These are phyloP conservation scores for Astrocystis sublimbata DNA, from an alignment of 495 filamentous ascomycete genomes.

Conservation along the genomic window DNA sequence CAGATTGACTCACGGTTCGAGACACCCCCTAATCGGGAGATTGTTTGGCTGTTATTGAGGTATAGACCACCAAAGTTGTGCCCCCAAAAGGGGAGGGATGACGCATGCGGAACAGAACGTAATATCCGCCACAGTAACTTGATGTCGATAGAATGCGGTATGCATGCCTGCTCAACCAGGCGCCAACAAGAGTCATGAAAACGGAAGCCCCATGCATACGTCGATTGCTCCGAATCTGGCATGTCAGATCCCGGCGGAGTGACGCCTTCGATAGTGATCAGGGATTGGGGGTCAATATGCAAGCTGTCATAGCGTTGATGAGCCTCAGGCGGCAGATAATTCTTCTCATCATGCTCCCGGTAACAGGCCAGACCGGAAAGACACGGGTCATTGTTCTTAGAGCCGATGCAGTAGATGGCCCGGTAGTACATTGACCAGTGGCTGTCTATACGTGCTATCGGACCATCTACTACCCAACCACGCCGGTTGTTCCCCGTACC, in stretches of 20 bases:
- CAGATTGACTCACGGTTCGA: not conserved
- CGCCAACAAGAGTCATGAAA: constrained; percentile 21
- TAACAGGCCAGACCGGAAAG: constrained; percentile 11
- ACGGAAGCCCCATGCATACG: constrained; percentile 13
- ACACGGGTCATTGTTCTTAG: not conserved
- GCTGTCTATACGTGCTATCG: no score
- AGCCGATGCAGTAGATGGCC: constrained; percentile 15
- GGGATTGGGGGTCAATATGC: not conserved
- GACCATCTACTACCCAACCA: not conserved
- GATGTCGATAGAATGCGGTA: constrained; percentile 5
- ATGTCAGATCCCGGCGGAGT: constrained; percentile 2
- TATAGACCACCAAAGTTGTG: constrained; percentile 12
- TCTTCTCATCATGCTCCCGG: not conserved
- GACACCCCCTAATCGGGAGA: not conserved
- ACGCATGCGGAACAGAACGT: constrained; percentile 10
- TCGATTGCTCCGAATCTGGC: not conserved
- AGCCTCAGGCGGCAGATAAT: not conserved
- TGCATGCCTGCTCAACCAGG: constrained; percentile 13
- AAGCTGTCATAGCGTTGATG: constrained; percentile 13
- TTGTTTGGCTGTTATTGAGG: not conserved
- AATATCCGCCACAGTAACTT: constrained; percentile 17
- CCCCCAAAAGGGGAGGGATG: constrained; percentile 7
- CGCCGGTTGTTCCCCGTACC: not conserved
- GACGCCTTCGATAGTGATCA: constrained; percentile 5
- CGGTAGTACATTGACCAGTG: constrained; percentile 13